These are phyloP conservation scores for Naganishia friedmannii DNA, from an alignment of 768 basidiomycete genomes.

Conservation along the genomic window DNA sequence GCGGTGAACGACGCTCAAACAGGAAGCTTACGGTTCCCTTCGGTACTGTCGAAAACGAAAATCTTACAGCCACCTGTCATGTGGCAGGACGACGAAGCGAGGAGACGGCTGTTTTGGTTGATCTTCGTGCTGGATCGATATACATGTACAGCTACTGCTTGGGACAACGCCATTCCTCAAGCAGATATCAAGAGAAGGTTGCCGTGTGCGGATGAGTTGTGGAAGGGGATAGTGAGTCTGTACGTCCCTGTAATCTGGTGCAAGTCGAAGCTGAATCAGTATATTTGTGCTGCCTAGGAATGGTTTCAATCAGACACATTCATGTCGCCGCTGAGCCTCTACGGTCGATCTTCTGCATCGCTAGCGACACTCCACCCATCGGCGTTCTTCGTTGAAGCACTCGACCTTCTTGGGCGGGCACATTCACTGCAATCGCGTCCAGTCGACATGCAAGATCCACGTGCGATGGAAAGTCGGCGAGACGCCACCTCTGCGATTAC, in stretches of 20 bases:
- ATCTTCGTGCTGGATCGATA: conserved; percentile 51
- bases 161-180: conserved; percentile 48
- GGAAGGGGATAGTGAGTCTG: conserved; percentile 33
- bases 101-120: conserved; percentile 51
- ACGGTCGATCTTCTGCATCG: conserved; percentile 24
- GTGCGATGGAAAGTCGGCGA: conserved; percentile 40
- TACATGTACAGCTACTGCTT: conserved; percentile 50
- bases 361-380: conserved; percentile 39
- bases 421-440: conserved; percentile 43
- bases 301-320: conserved; percentile 44
- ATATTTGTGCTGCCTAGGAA: conserved; percentile 34
- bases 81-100: conserved; percentile 50
- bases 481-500: conserved; percentile 41
- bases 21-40: conserved; percentile 15
- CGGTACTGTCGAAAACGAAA: conserved; percentile 42
- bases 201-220: conserved; percentile 39
- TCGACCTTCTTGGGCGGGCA: conserved; percentile 46
- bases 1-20: not conserved
- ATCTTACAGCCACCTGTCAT: conserved; percentile 46
- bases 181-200: conserved; percentile 46
- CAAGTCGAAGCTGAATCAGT: no score
- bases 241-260: no score
- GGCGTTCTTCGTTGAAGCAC: conserved; percentile 45
- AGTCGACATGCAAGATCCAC: conserved; percentile 42
- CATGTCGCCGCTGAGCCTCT: conserved; percentile 38